Evolutionary conservation across 805 yeast genomes (phyloP), one percentile per base, ranked within the genome.

Genomic region (Zygosaccharomyces gambellarensis): DNA sequence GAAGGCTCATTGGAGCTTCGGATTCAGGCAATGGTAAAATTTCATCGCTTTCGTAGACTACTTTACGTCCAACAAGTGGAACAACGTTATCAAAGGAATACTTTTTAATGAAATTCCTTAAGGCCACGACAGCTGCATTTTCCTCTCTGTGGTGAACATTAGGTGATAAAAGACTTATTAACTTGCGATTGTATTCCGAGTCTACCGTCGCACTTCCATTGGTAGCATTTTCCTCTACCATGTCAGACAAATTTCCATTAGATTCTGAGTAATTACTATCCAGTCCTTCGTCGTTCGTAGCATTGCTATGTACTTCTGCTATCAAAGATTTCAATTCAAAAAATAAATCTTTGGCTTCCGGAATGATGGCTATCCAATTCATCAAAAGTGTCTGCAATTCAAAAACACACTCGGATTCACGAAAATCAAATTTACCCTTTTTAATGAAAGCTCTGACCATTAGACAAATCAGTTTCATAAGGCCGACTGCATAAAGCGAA

Each of bases 271-370:
- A 12, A 5, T 17, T 30, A 10, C 12, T 23, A 21, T 29, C 14
- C 14, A 21, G 28, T 22, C 30, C 28, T 19, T 29, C 29, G 4
- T 17, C 19, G 9, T 43, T 34, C 14, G 25, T 31, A 10, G 28
- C 21, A 27, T 45, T 46, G 9, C 40, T 43, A 14, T 39, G 39
- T 31, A 32, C 27, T 14, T 54, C 47, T 4, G 53, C 45, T 2
- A 59, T 43, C 19, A 48, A 45, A 12, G 61, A 43, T 51, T 69
- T 71, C 25, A 71, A 55, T 47, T 52, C 57, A 52, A 80, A 80
- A 55, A 78, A 83, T 4, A 85, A 58, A 39, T 74, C 77, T 52
- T 82, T 72, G 0, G 90, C 89, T 46, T 81, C 87, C 0, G 85
- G 82, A 0, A 81, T 54, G 2, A 70, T 70, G 4, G 85, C 83